Evolutionary conservation across 2,329 filamentous ascomycete genomes (phyloP), one percentile per base, ranked within the genome.

Genomic region (Dothistroma septosporum): DNA sequence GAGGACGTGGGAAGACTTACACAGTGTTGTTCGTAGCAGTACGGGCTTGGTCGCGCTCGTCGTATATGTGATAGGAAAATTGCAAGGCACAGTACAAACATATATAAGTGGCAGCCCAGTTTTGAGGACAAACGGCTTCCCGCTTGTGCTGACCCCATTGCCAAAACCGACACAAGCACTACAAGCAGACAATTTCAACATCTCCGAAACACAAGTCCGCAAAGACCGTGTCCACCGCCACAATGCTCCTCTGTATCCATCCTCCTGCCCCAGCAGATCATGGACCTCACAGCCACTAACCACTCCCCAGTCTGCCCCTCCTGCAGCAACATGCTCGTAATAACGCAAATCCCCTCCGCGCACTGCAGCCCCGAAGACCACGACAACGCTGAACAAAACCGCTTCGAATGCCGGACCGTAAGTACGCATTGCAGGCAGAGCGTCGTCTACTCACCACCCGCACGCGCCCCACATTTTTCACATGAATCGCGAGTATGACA

Each of bases 321-420:
- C 74, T 94, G 90, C 82, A 87, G 87, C 76, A 94, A 93, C 80
- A 87, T 91, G 76, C 85, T 94, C 72, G 91, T 88, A 71, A 87
- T 93, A 70, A 86, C 86, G 54, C 70, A 72, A 63, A 72, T 78
- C 6, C 76, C 77, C 8, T 67, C 73, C 37, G 73, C 70, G 32
- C 69, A 75, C 55, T 65, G 66, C 37, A 54, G 65, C 3, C 19
- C 68, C 55, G 77, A 78, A 46, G 75, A 75, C 60, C 67, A 74
- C 21, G 69, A 73, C 60, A 11, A 33, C 9, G 70, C 70, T 4
- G 78, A 77, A 62, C 75, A 77, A 50, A 97, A 97, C 80, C 88
- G 92, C 60, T 91, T 97, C 76, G 91, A 96, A 77, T 99, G 94
- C 79, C 90, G 91, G 61, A 96, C 92, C 60, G 94, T 70, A 44